Evolutionary conservation across 2,329 filamentous ascomycete genomes (phyloP), one percentile per base, ranked within the genome.

Genomic region (Fusarium bactridioides): DNA sequence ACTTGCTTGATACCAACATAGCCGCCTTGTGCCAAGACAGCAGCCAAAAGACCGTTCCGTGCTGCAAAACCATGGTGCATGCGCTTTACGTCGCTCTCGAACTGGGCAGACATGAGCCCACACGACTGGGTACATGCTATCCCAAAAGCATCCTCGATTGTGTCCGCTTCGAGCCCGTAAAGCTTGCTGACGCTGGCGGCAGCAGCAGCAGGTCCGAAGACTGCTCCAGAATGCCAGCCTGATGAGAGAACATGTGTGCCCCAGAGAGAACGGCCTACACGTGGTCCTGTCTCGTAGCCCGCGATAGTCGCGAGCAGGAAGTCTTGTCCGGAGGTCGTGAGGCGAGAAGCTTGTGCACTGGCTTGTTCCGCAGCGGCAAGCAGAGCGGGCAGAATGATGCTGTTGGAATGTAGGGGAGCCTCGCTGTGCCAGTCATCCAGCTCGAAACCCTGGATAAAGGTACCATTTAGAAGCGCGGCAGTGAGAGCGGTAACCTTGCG

Each of bases 61-160:
- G 59, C 59, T 10, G 59, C 51, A 7, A 61, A 59, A n/a, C 59
- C 53, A 23, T 61, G 59, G 10, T 61, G 59, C 59, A 61, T 61
- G 6, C 59, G 51, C 59, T 61, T 59, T 6, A 59, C 53, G 15
- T 61, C 59, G 53, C 53, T 61, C 56, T 61, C 53, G 19, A 61
- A 61, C 31, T 61, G 38, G 7, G 53, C 38, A 15, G 59, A 61
- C 53, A 61, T 61, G 10, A 61, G 53, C 19, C 59, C 59, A 16
- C 38, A 61, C 1, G 53, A 41, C n/a, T 61, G 53, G 7, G 53
- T 61, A 23, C 59, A 61, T 23, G 59, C 59, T 59, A 61, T 61
- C 8, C 59, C 59, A 21, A 61, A 59, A 2, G 59, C 31, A 21
- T 61, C 59, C 33, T 61, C 53, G 16, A 44, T 25, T 7, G 23